Conservation (phyloP, 768 basidiomycete species). For the Panaeolus papilionaceus region DNA sequence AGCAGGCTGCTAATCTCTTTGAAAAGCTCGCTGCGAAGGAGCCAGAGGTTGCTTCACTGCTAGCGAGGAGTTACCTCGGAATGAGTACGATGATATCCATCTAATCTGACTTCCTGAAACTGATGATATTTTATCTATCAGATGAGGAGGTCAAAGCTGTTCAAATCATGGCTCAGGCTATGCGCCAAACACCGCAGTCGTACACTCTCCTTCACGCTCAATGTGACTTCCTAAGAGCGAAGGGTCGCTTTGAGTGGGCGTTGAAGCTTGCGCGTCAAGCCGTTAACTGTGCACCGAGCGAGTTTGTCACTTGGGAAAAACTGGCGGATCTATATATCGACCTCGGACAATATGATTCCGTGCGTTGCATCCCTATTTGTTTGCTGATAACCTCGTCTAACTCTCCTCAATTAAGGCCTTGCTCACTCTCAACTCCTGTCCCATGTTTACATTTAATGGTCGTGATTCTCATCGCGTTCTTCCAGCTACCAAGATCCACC, state of each 20-base stretch:
- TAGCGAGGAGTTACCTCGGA: conserved; percentile 92
- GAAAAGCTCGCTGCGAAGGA: conserved; percentile 88
- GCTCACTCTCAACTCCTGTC: conserved; percentile 96
- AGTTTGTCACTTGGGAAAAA: conserved; percentile 99
- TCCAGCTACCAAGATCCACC: conserved; percentile 78
- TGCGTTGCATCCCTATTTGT: conserved; percentile 37
- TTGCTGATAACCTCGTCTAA: neutral
- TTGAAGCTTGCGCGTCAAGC: conserved; percentile 92
- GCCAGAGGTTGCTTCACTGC: conserved; percentile 86
- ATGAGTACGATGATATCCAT: conserved; percentile 81
- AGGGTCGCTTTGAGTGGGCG: conserved; percentile 88
- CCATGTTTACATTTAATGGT: conserved; percentile 99
- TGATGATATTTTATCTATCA: conserved; percentile 36
- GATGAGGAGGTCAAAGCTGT: conserved; percentile 99
- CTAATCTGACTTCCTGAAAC: neutral
- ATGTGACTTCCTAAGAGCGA: conserved; percentile 90
- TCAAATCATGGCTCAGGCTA: conserved; percentile 86
- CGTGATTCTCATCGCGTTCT: conserved; percentile 91
- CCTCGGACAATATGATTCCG: conserved; percentile 82
- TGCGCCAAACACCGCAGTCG: conserved; percentile 87
- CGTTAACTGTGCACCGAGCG: conserved; percentile 97
- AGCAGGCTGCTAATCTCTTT: conserved; percentile 91
- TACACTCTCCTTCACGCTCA: conserved; percentile 95
- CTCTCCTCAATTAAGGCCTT: conserved; percentile 57
- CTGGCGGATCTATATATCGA: conserved; percentile 95